Evolutionary conservation across 2,329 filamentous ascomycete species (phyloP).

Genomic region (Pseudopyricularia cyperi): DNA sequence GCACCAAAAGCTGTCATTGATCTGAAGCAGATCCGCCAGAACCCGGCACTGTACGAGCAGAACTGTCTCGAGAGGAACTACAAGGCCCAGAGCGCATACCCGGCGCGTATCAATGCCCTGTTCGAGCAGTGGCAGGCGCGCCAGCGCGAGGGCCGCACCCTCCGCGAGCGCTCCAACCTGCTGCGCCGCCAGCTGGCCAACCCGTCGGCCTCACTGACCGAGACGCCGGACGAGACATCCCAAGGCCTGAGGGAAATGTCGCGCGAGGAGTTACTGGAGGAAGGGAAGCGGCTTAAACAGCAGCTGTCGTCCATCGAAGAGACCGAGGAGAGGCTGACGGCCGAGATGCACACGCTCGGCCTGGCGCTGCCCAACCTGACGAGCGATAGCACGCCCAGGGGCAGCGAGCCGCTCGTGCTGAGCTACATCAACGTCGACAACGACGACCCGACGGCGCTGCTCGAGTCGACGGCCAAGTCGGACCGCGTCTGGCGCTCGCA

Average conservation of each 20-base stretch:
- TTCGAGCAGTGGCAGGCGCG: conserved; percentile 45
- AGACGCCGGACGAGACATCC: conserved; percentile 10
- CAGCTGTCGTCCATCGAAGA: conserved; percentile 46
- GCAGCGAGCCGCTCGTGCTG: conserved; percentile 50
- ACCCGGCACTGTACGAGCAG: conserved; percentile 64
- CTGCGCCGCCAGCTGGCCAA: conserved; percentile 45
- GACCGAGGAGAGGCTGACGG: conserved; percentile 42
- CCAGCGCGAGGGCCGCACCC: conserved; percentile 43
- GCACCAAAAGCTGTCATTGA: conserved; percentile 73
- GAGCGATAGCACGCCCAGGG: conserved; percentile 59
- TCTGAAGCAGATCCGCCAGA: conserved; percentile 80
- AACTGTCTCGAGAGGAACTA: conserved; percentile 87
- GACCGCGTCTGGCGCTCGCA: conserved; percentile 56
- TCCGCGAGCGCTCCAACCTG: conserved; percentile 55
- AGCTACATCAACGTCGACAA: conserved; percentile 76
- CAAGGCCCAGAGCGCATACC: conserved; percentile 37
- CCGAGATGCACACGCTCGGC: conserved; percentile 62
- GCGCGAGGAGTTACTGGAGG: conserved; percentile 39
- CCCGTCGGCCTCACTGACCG: conserved; percentile 29
- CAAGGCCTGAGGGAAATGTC: conserved; percentile 10
- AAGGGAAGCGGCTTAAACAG: conserved; percentile 53
- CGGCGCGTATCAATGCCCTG: conserved; percentile 40
- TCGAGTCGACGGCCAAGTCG: conserved; percentile 14
- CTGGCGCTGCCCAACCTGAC: conserved; percentile 79
- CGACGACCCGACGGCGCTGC: conserved; percentile 34